phyloP scores from a whole-genome alignment of 805 yeast species.

The Wickerhamiella slavikovae region DNA sequence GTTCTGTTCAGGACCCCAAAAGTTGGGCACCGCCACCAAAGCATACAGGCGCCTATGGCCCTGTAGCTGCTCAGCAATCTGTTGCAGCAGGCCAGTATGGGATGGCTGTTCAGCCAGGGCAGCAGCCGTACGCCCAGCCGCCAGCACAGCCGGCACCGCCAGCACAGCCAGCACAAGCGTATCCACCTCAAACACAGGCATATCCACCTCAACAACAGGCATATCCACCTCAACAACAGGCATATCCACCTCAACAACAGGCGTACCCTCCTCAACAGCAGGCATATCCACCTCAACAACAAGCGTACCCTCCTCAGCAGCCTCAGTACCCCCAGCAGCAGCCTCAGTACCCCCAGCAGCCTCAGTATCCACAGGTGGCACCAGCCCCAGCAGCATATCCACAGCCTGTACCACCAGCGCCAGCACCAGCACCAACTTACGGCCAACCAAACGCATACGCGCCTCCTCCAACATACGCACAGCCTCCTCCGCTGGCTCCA shows the following conservation, averaged over 20 bases:
- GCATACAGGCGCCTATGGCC: constrained; percentile 1
- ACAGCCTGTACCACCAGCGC: neutral
- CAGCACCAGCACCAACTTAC: neutral
- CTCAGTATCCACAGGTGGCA: neutral
- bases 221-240: no score
- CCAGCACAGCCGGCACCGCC: no score
- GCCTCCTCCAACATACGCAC: neutral
- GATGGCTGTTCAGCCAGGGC: neutral
- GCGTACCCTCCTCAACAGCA: no score
- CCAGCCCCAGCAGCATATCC: constrained; percentile 1
- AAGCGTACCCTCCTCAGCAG: no score
- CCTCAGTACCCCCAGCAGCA: no score
- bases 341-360: constrained; percentile 1
- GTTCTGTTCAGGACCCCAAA: constrained; percentile 4
- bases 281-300: no score
- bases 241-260: no score
- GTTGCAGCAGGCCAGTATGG: constrained; percentile 1
- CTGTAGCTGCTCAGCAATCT: constrained; percentile 1
- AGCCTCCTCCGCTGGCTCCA: neutral
- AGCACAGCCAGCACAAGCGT: neutral
- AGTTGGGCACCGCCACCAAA: constrained; percentile 6
- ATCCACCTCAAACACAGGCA: no score
- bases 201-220: no score
- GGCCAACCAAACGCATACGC: no score
- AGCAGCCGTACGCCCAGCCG: constrained; percentile 1